Conservation (phyloP, 2,329 filamentous ascomycete species). For the Graphilbum fragrans region DNA sequence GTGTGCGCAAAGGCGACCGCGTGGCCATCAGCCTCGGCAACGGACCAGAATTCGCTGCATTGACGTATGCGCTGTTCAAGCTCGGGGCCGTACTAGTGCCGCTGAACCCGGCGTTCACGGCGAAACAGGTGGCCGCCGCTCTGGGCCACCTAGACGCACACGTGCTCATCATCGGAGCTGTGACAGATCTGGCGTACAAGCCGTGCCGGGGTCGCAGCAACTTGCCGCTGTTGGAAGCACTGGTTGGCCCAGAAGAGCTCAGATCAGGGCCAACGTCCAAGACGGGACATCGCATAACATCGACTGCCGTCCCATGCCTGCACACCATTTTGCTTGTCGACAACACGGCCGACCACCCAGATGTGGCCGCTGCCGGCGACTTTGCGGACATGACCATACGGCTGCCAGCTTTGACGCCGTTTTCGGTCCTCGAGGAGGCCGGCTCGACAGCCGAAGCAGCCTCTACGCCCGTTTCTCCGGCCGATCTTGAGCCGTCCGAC, state of each 20-base stretch:
- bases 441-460: background rate
- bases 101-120: constrained; percentile 81
- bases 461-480: constrained; percentile 1
- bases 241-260: constrained; percentile 29
- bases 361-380: constrained; percentile 25
- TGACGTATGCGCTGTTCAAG: constrained; percentile 87
- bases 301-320: constrained; percentile 52
- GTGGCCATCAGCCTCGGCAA: constrained; percentile 84
- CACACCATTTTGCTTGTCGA: constrained; percentile 64
- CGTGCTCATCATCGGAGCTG: constrained; percentile 72
- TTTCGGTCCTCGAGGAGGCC: constrained; percentile 21
- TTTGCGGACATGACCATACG: constrained; percentile 1
- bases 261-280: background rate
- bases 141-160: constrained; percentile 61
- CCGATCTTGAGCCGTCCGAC: constrained; percentile 44
- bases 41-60: constrained; percentile 66
- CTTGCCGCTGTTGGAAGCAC: constrained; percentile 28
- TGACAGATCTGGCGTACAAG: constrained; percentile 69
- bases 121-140: constrained; percentile 64
- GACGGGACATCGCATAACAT: constrained; percentile 18
- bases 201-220: constrained; percentile 43
- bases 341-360: constrained; percentile 47
- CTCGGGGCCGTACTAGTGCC: constrained; percentile 91
- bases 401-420: constrained; percentile 31
- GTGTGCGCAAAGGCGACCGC: constrained; percentile 70